phyloP scores from a whole-genome alignment of 176 grass and related monocot genomes.

The Bromus sterilis region DNA sequence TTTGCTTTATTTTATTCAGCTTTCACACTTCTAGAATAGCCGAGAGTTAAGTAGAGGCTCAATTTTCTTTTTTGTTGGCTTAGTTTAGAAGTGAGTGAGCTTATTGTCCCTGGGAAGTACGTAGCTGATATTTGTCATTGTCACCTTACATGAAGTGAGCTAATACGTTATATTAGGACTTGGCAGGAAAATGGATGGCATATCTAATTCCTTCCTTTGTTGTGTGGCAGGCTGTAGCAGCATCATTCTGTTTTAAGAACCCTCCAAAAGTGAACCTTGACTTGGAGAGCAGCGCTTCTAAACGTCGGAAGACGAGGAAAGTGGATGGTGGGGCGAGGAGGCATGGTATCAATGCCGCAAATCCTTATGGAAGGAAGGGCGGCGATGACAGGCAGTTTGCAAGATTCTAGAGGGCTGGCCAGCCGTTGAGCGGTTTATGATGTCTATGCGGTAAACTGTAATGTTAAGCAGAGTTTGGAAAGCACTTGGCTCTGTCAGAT shows the following conservation, averaged over 20 bases:
- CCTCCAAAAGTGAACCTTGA: slow-evolving; percentile 82
- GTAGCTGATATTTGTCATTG: neutral
- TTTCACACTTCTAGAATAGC: neutral
- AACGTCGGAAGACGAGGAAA: slow-evolving; percentile 63
- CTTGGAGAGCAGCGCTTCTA: slow-evolving; percentile 76
- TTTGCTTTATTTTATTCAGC: neutral
- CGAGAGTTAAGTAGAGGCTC: neutral
- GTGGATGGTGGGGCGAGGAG: slow-evolving; percentile 60
- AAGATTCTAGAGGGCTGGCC: slow-evolving; percentile 27
- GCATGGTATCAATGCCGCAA: slow-evolving; percentile 53
- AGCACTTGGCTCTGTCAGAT: slow-evolving; percentile 10
- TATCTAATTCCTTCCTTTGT: neutral
- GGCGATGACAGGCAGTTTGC: slow-evolving; percentile 46
- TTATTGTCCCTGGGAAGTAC: neutral
- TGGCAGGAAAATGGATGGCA: neutral
- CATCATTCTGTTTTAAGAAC: slow-evolving; percentile 75
- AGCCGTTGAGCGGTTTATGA: neutral
- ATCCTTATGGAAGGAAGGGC: slow-evolving; percentile 65
- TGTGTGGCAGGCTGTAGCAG: slow-evolving; percentile 58
- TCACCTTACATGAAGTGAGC: neutral
- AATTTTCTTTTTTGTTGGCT: neutral
- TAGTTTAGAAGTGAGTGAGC: neutral
- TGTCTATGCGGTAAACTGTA: neutral
- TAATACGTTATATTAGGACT: neutral
- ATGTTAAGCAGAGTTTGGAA: neutral